Conservation (phyloP, 169 alveolate genomes). For the Plasmodium vivax region DNA sequence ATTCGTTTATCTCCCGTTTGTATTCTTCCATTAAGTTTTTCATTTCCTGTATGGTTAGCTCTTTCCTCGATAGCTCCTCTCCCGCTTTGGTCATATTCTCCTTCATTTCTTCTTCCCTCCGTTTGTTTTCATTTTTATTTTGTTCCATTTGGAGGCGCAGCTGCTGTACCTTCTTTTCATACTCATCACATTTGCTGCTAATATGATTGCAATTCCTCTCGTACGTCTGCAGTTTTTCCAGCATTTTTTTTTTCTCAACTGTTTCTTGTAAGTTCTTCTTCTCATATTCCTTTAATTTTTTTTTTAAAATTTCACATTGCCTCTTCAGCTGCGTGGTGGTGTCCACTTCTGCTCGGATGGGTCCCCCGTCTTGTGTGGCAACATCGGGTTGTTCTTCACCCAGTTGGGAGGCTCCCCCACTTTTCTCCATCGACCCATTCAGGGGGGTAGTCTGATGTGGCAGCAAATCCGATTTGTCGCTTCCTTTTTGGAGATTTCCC, state of each 20-base stretch:
- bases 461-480: neutral
- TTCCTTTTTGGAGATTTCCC: neutral
- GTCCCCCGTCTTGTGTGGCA: neutral
- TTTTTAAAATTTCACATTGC: neutral
- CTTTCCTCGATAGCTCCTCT: neutral
- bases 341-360: neutral
- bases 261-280: neutral
- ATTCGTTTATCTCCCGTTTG: conserved; percentile 7
- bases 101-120: conserved; percentile 22
- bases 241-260: neutral
- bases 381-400: neutral
- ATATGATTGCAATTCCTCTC: neutral
- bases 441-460: neutral
- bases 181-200: neutral
- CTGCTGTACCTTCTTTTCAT: conserved; percentile 9
- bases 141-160: neutral
- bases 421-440: neutral
- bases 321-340: neutral
- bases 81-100: neutral
- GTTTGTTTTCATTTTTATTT: neutral
- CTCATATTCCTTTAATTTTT: conserved; percentile 1
- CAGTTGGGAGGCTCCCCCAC: neutral
- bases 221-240: neutral
- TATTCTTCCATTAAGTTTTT: conserved; percentile 10
- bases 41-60: neutral